Conservation (phyloP, 2,329 filamentous ascomycete genomes). For the Epichloe brachyelytri region DNA sequence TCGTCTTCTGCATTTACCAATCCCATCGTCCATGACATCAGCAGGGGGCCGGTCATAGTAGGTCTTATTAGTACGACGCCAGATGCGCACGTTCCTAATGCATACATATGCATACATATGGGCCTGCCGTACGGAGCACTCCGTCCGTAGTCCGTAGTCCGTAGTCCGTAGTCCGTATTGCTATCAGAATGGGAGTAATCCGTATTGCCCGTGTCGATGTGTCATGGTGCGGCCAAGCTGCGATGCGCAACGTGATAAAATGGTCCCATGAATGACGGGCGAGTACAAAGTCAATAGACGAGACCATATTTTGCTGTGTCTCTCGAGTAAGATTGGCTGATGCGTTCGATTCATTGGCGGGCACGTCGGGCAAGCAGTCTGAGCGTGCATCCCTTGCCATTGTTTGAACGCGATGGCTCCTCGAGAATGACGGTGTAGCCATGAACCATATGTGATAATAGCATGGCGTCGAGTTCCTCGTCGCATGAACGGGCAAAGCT, state of each 20-base stretch:
- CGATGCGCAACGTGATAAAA: not conserved
- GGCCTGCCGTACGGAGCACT: no score
- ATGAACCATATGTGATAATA: not conserved
- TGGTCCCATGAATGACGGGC: not conserved
- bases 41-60: not conserved
- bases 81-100: not conserved
- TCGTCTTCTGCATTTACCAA: not conserved
- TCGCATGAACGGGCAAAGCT: not conserved
- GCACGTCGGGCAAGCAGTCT: not conserved
- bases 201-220: not conserved
- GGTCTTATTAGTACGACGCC: not conserved
- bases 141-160: no score
- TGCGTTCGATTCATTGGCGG: not conserved
- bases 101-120: no score
- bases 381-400: slow-evolving; percentile 2
- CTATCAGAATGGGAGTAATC: no score
- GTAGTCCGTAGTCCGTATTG: no score
- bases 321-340: not conserved
- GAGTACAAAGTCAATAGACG: no score
- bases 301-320: no score
- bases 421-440: not conserved
- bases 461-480: not conserved
- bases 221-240: not conserved
- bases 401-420: not conserved
- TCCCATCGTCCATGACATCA: not conserved